phyloP scores from a whole-genome alignment of 805 yeast genomes.

The Lipomyces mesembrius region DNA sequence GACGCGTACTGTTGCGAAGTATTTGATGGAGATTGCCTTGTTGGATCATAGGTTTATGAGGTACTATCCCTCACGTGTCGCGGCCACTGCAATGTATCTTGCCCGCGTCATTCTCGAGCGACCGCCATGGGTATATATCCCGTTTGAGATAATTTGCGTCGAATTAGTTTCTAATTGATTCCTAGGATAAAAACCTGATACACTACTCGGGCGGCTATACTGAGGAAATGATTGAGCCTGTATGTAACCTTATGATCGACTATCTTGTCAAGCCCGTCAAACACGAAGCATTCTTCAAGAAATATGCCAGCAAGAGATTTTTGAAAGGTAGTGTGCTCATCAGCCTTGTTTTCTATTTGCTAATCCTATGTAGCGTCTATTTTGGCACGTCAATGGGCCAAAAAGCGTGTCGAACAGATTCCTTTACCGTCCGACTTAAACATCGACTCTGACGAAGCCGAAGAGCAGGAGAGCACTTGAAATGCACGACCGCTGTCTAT shows the following conservation, averaged over 20 bases:
- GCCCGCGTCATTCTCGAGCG: conserved; percentile 75
- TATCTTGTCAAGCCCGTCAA: conserved; percentile 72
- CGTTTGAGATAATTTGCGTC: not conserved
- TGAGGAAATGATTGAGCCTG: conserved; percentile 70
- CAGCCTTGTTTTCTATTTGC: conserved; percentile 40
- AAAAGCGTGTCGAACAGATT: conserved; percentile 30
- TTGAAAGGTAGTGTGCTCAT: conserved; percentile 57
- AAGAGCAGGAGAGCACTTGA: conserved; percentile 2
- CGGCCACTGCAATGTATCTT: conserved; percentile 92
- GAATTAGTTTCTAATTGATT: not conserved
- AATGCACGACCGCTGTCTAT: not conserved
- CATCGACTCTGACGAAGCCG: conserved; percentile 9
- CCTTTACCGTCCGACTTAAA: conserved; percentile 20
- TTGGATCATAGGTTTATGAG: conserved; percentile 89
- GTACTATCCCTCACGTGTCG: conserved; percentile 90
- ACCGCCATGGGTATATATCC: conserved; percentile 44
- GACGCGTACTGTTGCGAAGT: conserved; percentile 91
- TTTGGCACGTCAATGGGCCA: conserved; percentile 47
- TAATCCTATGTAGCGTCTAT: conserved; percentile 43
- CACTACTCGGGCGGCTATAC: conserved; percentile 92
- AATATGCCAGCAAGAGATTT: conserved; percentile 86
- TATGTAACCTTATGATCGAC: conserved; percentile 73
- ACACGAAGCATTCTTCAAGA: conserved; percentile 91
- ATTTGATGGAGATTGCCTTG: conserved; percentile 83
- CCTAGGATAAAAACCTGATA: conserved; percentile 82